These are phyloP conservation scores for Elsinoe perseae DNA, from an alignment of 2,329 filamentous ascomycete species.

Conservation along the genomic window DNA sequence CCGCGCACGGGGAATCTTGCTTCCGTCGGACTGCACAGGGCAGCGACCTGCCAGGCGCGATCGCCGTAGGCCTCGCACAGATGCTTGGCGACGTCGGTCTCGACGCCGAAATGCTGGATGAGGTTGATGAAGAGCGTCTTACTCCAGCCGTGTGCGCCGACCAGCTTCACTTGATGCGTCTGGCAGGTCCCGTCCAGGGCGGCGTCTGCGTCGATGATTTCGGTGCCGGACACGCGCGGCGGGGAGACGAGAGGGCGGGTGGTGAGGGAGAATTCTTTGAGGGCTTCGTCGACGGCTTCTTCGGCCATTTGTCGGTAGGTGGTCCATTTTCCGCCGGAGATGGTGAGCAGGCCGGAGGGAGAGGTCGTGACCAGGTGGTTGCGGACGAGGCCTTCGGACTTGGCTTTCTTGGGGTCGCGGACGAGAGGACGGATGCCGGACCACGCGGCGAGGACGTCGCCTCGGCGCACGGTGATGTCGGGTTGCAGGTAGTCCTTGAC, in stretches of 20 bases:
- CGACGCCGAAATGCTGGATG: slow-evolving; percentile 85
- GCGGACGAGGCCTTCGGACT: slow-evolving; percentile 78
- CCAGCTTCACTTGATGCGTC: slow-evolving; percentile 71
- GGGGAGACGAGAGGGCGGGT: slow-evolving; percentile 51
- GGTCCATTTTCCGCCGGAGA: slow-evolving; percentile 86
- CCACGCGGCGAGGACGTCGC: slow-evolving; percentile 86
- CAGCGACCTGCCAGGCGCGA: slow-evolving; percentile 82
- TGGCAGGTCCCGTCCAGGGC: slow-evolving; percentile 67
- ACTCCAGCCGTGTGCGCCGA: slow-evolving; percentile 80
- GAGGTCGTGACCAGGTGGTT: slow-evolving; percentile 79
- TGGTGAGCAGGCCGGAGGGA: slow-evolving; percentile 71
- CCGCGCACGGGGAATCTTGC: slow-evolving; percentile 76
- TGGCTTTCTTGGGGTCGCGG: slow-evolving; percentile 75
- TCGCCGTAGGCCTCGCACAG: slow-evolving; percentile 83
- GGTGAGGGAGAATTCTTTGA: slow-evolving; percentile 58
- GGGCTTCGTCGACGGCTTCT: slow-evolving; percentile 74
- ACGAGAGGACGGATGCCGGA: slow-evolving; percentile 80
- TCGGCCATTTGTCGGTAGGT: slow-evolving; percentile 91
- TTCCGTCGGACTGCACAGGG: slow-evolving; percentile 68
- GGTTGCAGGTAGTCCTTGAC: slow-evolving; percentile 74
- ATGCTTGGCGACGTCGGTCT: slow-evolving; percentile 87
- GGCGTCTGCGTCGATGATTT: slow-evolving; percentile 62
- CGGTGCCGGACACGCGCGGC: slow-evolving; percentile 58
- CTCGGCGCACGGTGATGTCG: slow-evolving; percentile 75
- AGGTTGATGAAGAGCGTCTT: slow-evolving; percentile 91